Evolutionary conservation across 2,329 filamentous ascomycete genomes (phyloP), one percentile per base, ranked within the genome.

Genomic region (Ascomycota sp.): DNA sequence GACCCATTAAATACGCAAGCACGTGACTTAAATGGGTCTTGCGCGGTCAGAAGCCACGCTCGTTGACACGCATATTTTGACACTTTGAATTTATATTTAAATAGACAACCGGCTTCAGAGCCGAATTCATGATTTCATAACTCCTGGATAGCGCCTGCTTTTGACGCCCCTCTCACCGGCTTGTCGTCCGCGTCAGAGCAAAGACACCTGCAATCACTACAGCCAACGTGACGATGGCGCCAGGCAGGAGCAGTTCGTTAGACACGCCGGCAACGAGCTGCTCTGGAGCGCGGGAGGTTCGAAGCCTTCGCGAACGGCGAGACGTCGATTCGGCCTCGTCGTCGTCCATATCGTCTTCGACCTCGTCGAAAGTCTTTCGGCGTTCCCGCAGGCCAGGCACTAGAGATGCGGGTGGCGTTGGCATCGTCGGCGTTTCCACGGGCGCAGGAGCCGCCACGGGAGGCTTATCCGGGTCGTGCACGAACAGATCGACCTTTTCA

Each of bases 401-500:
- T 6, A 61, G 60, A 21, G 63, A 66, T 7, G 56, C 50, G 21
- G 62, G 58, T 11, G 65, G 66, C 1, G 62, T 66, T 28, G 54
- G 47, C 9, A 58, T 42, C 2, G 49, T 44, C 1, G 56, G 47
- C 21, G 62, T 56, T 3, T 58, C 54, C 16, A 53, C 47, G 21
- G 62, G 64, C 9, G 73, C 54, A 0, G 70, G 66, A 1, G 67
- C 60, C 8, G 72, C 61, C n/a, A 83, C 66, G 0, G 84, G 79
- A n/a, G 86, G 73, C 56, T 89, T 77, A 40, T 83, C 72, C 1
- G 86, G 84, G 46, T 98, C 79, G 51, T 98, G 89, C 9, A 95
- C 84, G 46, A 92, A 95, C 11, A 98, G 66, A 47, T 98, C 89
- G 13, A 98, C 89, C 64, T 98, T 98, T 44, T 95, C 89, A 31